Base-by-base conservation (phyloP, 768 basidiomycete genomes). In the Amanita pseudoporphyria region DNA sequence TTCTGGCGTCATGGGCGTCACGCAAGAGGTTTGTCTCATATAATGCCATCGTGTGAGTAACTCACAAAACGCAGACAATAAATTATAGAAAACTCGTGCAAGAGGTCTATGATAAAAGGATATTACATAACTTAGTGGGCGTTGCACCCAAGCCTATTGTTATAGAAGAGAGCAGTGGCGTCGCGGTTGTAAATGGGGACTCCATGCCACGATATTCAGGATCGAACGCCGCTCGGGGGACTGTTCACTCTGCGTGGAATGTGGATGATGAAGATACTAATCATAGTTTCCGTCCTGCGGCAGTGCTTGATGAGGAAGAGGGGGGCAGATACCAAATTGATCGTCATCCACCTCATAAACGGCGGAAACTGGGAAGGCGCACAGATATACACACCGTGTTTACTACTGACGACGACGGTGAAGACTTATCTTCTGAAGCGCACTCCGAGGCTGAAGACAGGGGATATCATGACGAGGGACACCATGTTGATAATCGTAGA, bases 1-100 rank as follows among this genome's bases (percentile, higher is more conserved):
- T 38, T 78, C 82, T 2, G 83, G 76, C 28, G 77, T 96, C 26
- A 74, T 95, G 70, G 84, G 86, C 9, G 76, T 95, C 5, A 86
- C 89, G 2, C 81, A 85, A 61, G 87, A 92, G 76, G 91, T 87
- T 53, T 56, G 48, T 44, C 51, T 13, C 36, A 13, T 6, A 24
- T 19, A 50, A 45, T 45, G 1, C 45, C 41, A 7, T 3, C 12
- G 26, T 24, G 4, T 52, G 45, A 47, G 40, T 48, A 51, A 41
- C 24, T 45, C 6, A 21, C 32, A 14, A 21, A 41, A 53, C 39
- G 3, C 57, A 90, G 86, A 87, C 82, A 1, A 76, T 88, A 46
- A 84, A 84, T 51, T 84, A 87, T 56, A 78, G 89, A 24, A 70
- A 68, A 42, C 68, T 86, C 2, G 76, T 88, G 2, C 72, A 78